These are phyloP conservation scores for Yamadazyma nakazawae DNA, from an alignment of 805 yeast species.

Conservation along the genomic window DNA sequence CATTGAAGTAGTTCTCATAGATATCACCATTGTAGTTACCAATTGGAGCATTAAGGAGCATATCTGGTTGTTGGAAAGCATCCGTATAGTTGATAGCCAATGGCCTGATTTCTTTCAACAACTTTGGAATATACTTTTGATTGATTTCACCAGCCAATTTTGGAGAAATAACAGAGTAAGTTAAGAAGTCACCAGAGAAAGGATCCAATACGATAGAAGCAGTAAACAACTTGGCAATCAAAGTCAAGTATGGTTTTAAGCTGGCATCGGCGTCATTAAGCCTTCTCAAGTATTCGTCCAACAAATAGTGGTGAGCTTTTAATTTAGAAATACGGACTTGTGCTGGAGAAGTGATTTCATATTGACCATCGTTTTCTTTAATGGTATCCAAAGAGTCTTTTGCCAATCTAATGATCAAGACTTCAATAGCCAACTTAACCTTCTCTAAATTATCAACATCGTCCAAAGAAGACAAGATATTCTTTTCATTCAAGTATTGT, in stretches of 20 bases:
- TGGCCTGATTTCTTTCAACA: slow-evolving; percentile 37
- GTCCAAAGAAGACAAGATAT: slow-evolving; percentile 26
- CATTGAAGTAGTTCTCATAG: slow-evolving; percentile 40
- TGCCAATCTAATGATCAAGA: slow-evolving; percentile 35
- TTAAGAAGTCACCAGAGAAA: slow-evolving; percentile 37
- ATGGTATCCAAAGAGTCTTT: slow-evolving; percentile 26
- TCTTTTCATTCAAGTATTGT: slow-evolving; percentile 22
- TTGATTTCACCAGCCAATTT: slow-evolving; percentile 26
- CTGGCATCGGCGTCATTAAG: slow-evolving; percentile 20
- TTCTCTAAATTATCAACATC: slow-evolving; percentile 27
- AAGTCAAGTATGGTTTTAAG: slow-evolving; percentile 27
- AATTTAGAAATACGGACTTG: slow-evolving; percentile 41
- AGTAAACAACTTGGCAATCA: slow-evolving; percentile 32
- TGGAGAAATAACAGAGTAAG: slow-evolving; percentile 31
- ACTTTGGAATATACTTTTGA: slow-evolving; percentile 26
- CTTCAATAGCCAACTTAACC: slow-evolving; percentile 39
- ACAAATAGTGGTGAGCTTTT: slow-evolving; percentile 42
- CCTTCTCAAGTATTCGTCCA: slow-evolving; percentile 27
- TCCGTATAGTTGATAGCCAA: slow-evolving; percentile 41
- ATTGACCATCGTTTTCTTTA: slow-evolving; percentile 24
- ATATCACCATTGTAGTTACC: slow-evolving; percentile 44
- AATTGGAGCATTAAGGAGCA: slow-evolving; percentile 40
- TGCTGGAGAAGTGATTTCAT: slow-evolving; percentile 36
- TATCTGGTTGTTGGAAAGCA: slow-evolving; percentile 43
- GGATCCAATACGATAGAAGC: slow-evolving; percentile 30